Evolutionary conservation across 371 early-diverging fungal species (phyloP).

Genomic region (Mucor mucedo): DNA sequence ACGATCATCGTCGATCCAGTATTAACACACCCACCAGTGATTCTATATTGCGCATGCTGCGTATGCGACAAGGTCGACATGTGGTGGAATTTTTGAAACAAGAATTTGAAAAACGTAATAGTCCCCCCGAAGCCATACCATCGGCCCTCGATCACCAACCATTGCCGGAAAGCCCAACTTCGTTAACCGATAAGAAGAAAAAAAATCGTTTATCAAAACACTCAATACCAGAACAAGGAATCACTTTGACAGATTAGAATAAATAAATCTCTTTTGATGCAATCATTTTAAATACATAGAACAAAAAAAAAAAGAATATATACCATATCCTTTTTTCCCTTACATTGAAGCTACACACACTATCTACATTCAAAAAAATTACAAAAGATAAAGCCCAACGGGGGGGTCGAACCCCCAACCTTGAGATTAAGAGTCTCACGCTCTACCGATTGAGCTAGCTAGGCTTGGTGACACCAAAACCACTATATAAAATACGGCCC

Average conservation of each 20-base stretch:
- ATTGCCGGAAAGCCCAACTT: constrained; percentile 1
- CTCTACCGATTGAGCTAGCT: constrained; percentile 98
- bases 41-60: constrained; percentile 57
- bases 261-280: neutral
- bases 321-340: too few relatives aligned
- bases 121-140: constrained; percentile 14
- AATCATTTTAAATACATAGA: too few relatives aligned
- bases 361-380: too few relatives aligned
- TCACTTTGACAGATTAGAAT: neutral
- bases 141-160: neutral
- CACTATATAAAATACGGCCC: too few relatives aligned
- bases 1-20: constrained; percentile 18
- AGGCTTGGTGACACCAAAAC: too few relatives aligned
- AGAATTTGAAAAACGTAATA: constrained; percentile 46
- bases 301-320: too few relatives aligned
- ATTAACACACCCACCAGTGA: constrained; percentile 48
- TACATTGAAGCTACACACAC: too few relatives aligned
- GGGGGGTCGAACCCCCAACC: constrained; percentile 97
- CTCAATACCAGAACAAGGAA: neutral
- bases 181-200: neutral
- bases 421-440: constrained; percentile 97
- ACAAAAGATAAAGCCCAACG: constrained; percentile 65
- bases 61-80: constrained; percentile 53
- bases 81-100: constrained; percentile 48
- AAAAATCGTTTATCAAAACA: neutral